Conservation (phyloP, 148 eudicot species). For the Drosera capensis region DNA sequence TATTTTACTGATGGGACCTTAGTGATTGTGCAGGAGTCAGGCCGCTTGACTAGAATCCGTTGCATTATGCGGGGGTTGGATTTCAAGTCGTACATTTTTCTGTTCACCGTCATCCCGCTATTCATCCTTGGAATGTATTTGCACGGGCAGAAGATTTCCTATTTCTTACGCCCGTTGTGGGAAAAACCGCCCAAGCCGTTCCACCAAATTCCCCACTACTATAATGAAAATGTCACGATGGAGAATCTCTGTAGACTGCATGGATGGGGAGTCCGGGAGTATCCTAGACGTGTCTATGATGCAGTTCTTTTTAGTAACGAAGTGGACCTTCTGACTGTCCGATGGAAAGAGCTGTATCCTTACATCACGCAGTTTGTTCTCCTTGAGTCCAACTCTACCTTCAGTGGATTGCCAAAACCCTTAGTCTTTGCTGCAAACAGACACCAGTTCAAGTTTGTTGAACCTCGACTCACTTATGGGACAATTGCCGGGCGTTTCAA, state of each 20-base stretch:
- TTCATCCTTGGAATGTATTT: constrained; percentile 16
- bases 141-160: constrained; percentile 31
- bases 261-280: constrained; percentile 35
- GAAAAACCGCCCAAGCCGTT: constrained; percentile 37
- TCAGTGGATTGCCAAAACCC: constrained; percentile 33
- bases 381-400: constrained; percentile 37
- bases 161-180: constrained; percentile 35
- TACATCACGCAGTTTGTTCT: constrained; percentile 27
- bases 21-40: constrained; percentile 14
- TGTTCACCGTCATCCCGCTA: constrained; percentile 20
- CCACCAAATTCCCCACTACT: constrained; percentile 28
- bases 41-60: constrained; percentile 20
- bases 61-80: constrained; percentile 24
- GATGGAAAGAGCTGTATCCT: constrained; percentile 37
- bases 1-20: neutral
- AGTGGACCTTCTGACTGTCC: constrained; percentile 23
- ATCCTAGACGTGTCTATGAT: constrained; percentile 34
- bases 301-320: constrained; percentile 36
- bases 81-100: constrained; percentile 18
- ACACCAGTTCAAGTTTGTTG: constrained; percentile 22
- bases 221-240: constrained; percentile 30
- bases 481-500: constrained; percentile 19
- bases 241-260: constrained; percentile 28
- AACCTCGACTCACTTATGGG: constrained; percentile 27
- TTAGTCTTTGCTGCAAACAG: constrained; percentile 13